Evolutionary conservation across 2,329 filamentous ascomycete genomes (phyloP), one percentile per base, ranked within the genome.

Genomic region (Saccharata proteae): DNA sequence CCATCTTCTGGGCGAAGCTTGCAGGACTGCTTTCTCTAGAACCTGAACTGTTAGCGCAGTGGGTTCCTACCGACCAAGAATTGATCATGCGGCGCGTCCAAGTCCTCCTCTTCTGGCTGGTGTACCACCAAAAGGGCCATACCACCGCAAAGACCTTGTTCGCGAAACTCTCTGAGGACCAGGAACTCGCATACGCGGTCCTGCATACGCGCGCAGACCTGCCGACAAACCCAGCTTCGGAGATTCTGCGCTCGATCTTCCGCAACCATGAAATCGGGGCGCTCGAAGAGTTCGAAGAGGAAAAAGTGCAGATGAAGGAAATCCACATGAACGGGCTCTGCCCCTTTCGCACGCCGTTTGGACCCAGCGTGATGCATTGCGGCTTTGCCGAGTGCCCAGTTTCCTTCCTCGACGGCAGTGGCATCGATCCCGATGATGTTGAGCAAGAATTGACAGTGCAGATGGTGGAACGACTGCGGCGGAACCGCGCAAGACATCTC

Each of bases 61-160:
- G 32, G 30, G 20, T 23, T 14, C 14, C 29, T 6, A 9, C 29
- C 13, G 26, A 40, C 15, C 20, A 33, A n/a, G 16, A 35, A 20
- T 25, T 13, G 2, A 19, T 43, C 9, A 43, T 46, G 35, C 30
- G 21, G 27, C 47, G 48, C 20, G 28, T 49, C 5, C 50, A 54
- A 26, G 16, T 49, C n/a, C 30, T 52, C 19, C 28, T 46, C n/a
- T 54, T 52, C 40, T 54, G 50, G 49, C 47, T 50, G 12, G 28
- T 52, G 17, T 50, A 43, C 38, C 38, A 36, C 4, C 46, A 50
- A 30, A 43, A 39, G 9, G 35, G 30, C 11, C 50, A 50, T 37
- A 47, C 43, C 20, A 45, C 41, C 10, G 42, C 50, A 4, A 50
- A 52, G 32, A 48, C 43, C 3, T 51, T 48, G 40, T 54, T 54